These are phyloP conservation scores for Colletotrichum viniferum DNA, from an alignment of 2,329 filamentous ascomycete species.

Conservation along the genomic window DNA sequence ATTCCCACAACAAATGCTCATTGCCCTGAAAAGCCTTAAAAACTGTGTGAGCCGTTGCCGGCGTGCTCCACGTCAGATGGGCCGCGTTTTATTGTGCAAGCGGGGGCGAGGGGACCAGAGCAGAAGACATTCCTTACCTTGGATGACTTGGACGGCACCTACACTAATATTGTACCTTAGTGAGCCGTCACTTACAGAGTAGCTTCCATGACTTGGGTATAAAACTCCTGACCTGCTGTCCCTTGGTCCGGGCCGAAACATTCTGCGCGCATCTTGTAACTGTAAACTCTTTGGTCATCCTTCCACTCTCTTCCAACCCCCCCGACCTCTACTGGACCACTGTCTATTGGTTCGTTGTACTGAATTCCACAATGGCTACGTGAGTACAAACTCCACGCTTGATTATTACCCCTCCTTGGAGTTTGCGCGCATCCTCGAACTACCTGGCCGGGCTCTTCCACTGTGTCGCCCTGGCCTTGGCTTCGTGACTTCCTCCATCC, in stretches of 20 bases:
- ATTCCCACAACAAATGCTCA: not conserved
- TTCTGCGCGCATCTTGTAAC: not conserved
- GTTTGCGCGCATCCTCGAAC: not conserved
- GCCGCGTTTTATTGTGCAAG: not conserved
- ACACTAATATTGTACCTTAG: not conserved
- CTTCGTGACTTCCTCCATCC: not conserved
- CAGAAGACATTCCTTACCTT: not conserved
- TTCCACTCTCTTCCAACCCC: not conserved
- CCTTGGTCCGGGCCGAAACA: not conserved
- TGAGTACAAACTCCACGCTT: not conserved
- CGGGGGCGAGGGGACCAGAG: not conserved
- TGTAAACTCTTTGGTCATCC: not conserved
- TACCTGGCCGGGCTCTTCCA: not conserved
- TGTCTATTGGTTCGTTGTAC: not conserved
- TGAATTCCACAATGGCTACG: constrained; percentile 31
- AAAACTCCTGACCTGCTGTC: not conserved
- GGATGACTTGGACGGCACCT: not conserved
- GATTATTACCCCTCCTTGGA: not conserved
- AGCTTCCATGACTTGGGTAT: not conserved
- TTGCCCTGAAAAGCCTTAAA: not conserved
- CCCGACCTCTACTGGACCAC: not conserved
- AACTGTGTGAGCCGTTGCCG: not conserved
- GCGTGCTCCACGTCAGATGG: not conserved
- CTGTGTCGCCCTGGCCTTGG: not conserved
- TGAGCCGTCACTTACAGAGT: not conserved